Percentiles rank a stretch among this genome's conserved stretches.
phyloP scores from a whole-genome alignment of 441 rosid species.

The Syzygium malaccense region DNA sequence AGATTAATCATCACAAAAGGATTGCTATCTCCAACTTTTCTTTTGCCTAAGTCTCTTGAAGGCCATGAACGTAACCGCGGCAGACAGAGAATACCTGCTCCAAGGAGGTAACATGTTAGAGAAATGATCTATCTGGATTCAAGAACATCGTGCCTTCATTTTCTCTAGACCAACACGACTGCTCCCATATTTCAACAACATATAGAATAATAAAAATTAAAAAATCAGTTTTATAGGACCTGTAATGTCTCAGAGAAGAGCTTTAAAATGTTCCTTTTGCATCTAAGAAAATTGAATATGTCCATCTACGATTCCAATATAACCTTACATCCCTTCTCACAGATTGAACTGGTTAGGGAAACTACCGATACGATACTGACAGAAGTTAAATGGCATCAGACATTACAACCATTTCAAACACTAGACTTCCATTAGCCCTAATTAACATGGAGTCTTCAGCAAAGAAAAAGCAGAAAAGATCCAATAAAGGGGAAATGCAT shows the following conservation, averaged over 20 bases:
- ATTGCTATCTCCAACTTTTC: conserved; percentile 31
- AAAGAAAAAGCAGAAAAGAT: not conserved
- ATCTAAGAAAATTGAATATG: not conserved
- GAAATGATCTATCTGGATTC: not conserved
- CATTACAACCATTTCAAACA: not conserved
- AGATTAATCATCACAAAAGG: not conserved
- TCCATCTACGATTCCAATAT: not conserved
- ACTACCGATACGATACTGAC: not conserved
- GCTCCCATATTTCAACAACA: not conserved
- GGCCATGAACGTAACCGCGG: conserved; percentile 96
- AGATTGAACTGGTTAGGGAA: not conserved
- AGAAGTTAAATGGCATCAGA: not conserved
- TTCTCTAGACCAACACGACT: not conserved
- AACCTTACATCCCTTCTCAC: not conserved
- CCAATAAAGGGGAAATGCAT: not conserved
- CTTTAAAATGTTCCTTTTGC: not conserved
- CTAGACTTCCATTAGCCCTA: not conserved
- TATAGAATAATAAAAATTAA: not conserved
- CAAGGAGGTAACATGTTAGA: not conserved
- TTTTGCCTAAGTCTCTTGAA: conserved; percentile 64
- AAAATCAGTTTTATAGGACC: not conserved
- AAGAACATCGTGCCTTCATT: not conserved
- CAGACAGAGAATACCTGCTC: conserved; percentile 89
- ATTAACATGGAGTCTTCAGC: not conserved
- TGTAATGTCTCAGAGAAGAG: not conserved